Conservation (phyloP, 1,284 basidiomycete species). For the Ustilago hordei region DNA sequence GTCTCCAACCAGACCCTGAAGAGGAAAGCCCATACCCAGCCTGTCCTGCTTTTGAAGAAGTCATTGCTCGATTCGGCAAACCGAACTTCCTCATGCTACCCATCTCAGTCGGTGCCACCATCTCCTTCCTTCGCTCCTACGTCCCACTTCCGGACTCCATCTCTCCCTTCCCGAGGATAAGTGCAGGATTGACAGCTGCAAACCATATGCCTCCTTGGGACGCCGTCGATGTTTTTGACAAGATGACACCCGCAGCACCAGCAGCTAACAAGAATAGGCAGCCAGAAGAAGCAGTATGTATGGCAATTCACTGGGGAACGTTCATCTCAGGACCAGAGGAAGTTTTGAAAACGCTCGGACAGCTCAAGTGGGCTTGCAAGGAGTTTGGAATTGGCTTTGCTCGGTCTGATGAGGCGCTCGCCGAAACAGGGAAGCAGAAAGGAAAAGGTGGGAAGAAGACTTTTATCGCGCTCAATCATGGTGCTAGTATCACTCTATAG, state of each 20-base stretch:
- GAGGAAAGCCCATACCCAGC: constrained; percentile 36
- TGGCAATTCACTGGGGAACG: constrained; percentile 53
- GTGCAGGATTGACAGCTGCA: constrained; percentile 57
- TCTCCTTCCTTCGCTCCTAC: constrained; percentile 62
- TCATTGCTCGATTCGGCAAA: constrained; percentile 46
- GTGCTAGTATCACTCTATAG: constrained; percentile 38
- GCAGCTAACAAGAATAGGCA: background rate
- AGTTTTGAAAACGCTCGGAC: constrained; percentile 44
- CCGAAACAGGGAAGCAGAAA: constrained; percentile 4
- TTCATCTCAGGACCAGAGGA: constrained; percentile 46
- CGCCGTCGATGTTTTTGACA: constrained; percentile 51
- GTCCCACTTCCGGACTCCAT: constrained; percentile 54
- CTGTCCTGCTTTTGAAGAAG: constrained; percentile 64
- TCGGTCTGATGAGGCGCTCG: constrained; percentile 7
- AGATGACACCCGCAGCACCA: constrained; percentile 34
- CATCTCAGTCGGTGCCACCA: constrained; percentile 66
- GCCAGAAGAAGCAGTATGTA: constrained; percentile 16
- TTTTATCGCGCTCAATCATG: constrained; percentile 46
- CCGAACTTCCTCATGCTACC: constrained; percentile 62
- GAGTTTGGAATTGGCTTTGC: constrained; percentile 24
- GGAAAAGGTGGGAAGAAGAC: constrained; percentile 11
- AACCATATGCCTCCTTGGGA: constrained; percentile 66
- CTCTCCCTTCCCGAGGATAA: constrained; percentile 58
- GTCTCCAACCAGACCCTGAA: constrained; percentile 13
- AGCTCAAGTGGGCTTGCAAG: constrained; percentile 41